Conservation (phyloP, 345 rosid genomes). For the Populus nigra region DNA sequence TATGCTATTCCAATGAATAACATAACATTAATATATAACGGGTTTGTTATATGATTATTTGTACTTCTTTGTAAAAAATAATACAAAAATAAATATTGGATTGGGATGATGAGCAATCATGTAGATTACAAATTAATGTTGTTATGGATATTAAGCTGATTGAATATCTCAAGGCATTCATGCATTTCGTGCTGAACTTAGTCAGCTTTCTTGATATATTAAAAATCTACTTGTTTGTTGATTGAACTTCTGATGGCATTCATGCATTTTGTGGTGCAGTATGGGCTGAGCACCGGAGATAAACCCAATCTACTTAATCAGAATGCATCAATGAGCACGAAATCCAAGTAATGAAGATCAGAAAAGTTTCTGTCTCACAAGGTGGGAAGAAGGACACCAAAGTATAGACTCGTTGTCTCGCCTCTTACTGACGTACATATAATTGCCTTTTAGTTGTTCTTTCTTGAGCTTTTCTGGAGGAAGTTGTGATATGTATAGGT, state of each 20-base stretch:
- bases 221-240: neutral
- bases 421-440: neutral
- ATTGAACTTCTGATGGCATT: neutral
- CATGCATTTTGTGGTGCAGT: conserved; percentile 36
- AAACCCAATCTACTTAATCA: conserved; percentile 26
- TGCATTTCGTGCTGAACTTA: no score
- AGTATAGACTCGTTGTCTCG: neutral
- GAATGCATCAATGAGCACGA: conserved; percentile 39
- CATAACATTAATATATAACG: no score
- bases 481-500: conserved; percentile 15
- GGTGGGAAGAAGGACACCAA: neutral
- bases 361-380: conserved; percentile 4
- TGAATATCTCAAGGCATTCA: no score
- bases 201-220: neutral
- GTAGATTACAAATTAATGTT: no score
- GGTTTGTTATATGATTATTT: no score
- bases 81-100: no score
- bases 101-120: no score
- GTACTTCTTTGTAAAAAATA: no score
- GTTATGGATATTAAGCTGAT: no score
- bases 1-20: no score
- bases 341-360: conserved; percentile 31
- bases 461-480: neutral
- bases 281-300: conserved; percentile 47
- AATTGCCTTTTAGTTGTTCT: neutral